Evolutionary conservation across 345 rosid genomes (phyloP), one percentile per base, ranked within the genome.

Genomic region (Brassica rapa): DNA sequence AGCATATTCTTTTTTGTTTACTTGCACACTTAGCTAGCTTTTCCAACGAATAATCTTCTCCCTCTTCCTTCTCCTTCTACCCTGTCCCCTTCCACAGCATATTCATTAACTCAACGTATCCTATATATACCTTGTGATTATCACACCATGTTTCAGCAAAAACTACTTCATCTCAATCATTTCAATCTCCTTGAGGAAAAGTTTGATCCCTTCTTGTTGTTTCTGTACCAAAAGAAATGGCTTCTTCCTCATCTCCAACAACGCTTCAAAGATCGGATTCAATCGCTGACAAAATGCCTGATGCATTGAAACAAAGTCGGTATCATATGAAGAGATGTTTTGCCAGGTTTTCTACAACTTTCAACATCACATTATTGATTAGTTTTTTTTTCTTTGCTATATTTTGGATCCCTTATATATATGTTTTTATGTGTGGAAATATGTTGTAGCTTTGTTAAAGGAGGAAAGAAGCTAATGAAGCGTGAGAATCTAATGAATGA

Each of bases 241-340:
- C 83, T 5, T 77, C 88, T 29, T 59, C 82, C 35, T 70, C 73
- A 46, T 73, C 84, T 49, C 68, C 81, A 37, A 16, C 75, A 32
- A 41, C 68, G 8, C 75, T 90, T 46, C 88, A 85, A 77, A 80
- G 84, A 72, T 81, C 92, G 0, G 96, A 93, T 49, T 79, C 97
- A 2, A 86, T 95, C 49, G 89, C 92, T 7, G 96, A 91, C 5
- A 84, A 79, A 85, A 90, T 95, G 97, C 97, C 99, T 6, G 96
- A 86, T 66, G 99, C 99, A 7, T 72, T 91, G 78, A 89, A 68
- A 85, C 87, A 91, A 79, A 89, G 94, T 81, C 86, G 87, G 41
- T 90, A 86, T 76, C 86, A 91, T 53, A 90, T 87, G 93, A 91
- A 90, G 85, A 89, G 64, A 84, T 93, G 97, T 81, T 90, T 95